Evolutionary conservation across 2,329 filamentous ascomycete genomes (phyloP), one percentile per base, ranked within the genome.

Genomic region (Cadophora sp.): DNA sequence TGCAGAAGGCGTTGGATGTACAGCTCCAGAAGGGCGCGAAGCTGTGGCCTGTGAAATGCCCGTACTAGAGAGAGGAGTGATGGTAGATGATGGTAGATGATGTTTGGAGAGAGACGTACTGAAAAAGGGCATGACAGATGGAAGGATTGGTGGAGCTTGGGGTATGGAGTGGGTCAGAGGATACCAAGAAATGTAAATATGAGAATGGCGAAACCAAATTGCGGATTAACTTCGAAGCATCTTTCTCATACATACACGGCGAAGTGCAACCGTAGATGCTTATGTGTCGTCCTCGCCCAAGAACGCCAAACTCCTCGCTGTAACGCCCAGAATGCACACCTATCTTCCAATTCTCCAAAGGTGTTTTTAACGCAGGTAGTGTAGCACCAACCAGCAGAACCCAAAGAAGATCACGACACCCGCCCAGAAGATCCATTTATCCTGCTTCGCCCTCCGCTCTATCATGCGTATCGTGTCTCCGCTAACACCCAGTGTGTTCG

Each of bases 401-500:
- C 87, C 77, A 75, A 98, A 92, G 79, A 99, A 99, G 43, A 96
- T 80, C 5, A 96, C 80, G 2, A 95, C 93, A 0, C 96, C 94
- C 0, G 83, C 91, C 85, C 91, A 92, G 79, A 99, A 99, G 43
- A 99, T 97, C 94, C 94, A 98, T 81, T 97, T 98, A 79, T 99
- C 96, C 82, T 98, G 92, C 79, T 89, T 91, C 60, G 96, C 94
- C 70, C 96, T 85, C 73, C 96, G 83, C 81, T 98, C 95, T 50
- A 99, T 91, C 93, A 96, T 98, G 56, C 96, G 89, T 71, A 99
- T 99, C 1, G 96, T 99, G 78, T 98, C 95, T 22, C 95, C 94
- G 76, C 92, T 96, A 67, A 99, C 87, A 0, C 96, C 96, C 58
- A 99, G 81, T 24, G 96, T 98, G 77, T 97, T 98, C 7, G 93